Evolutionary conservation across 1,139 yeast species (phyloP).

Genomic region (Suhomyces yuchorum): DNA sequence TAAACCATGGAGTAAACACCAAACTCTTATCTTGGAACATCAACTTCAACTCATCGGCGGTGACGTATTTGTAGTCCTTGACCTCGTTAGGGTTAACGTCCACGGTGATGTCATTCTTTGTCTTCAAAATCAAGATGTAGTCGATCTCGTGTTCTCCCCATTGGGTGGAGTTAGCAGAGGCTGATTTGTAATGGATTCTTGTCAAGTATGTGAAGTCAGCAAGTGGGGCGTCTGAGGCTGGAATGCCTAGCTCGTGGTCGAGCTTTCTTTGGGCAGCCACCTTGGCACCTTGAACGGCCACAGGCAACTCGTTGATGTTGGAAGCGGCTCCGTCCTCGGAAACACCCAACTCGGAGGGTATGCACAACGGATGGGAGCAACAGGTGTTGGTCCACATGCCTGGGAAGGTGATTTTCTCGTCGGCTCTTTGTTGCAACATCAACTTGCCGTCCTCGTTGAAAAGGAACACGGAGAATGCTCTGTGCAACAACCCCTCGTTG

Average conservation of each 20-base stretch:
- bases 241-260: constrained; percentile 89
- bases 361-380: constrained; percentile 94
- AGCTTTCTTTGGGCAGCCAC: constrained; percentile 90
- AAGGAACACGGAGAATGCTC: constrained; percentile 93
- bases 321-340: constrained; percentile 22
- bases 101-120: constrained; percentile 54
- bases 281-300: constrained; percentile 75
- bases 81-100: constrained; percentile 79
- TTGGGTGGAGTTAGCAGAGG: constrained; percentile 63
- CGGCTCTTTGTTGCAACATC: constrained; percentile 90
- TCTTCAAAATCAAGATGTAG: constrained; percentile 78
- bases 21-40: constrained; percentile 72
- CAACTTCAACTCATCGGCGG: constrained; percentile 60
- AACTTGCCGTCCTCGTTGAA: constrained; percentile 78
- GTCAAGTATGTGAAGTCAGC: constrained; percentile 80
- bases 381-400: constrained; percentile 98
- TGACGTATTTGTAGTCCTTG: constrained; percentile 75
- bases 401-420: constrained; percentile 95
- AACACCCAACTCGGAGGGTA: constrained; percentile 74
- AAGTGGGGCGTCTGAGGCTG: constrained; percentile 59
- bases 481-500: constrained; percentile 79
- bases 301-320: constrained; percentile 45
- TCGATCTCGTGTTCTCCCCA: constrained; percentile 99
- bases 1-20: constrained; percentile 96
- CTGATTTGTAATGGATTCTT: constrained; percentile 92